A percentile compares a stretch with the other conserved stretches of the same genome.
Evolutionary conservation across 2,329 filamentous ascomycete genomes (phyloP).

Genomic region (Ophidiomyces ophidiicola): DNA sequence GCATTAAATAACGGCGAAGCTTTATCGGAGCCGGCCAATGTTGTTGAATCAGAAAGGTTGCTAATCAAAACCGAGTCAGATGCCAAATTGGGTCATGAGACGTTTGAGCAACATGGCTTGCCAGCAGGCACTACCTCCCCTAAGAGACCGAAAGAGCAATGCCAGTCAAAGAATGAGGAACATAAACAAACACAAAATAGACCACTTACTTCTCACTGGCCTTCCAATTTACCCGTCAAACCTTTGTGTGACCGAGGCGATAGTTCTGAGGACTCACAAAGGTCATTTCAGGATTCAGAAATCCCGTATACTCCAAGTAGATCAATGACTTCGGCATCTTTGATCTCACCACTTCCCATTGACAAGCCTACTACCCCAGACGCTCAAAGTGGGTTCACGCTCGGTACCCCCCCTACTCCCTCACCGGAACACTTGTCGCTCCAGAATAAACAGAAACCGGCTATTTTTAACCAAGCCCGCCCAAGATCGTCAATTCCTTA

Average conservation of each 20-base stretch:
- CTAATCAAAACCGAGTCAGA: not conserved
- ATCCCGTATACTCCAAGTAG: constrained; percentile 23
- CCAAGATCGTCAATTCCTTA: constrained; percentile 76
- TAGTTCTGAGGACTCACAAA: constrained; percentile 16
- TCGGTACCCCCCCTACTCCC: constrained; percentile 11
- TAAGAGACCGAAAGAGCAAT: not conserved
- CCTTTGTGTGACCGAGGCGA: too few relatives aligned
- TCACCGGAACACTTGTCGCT: not conserved
- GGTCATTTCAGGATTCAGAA: constrained; percentile 18
- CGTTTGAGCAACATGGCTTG: not conserved
- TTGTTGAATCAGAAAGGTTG: not conserved
- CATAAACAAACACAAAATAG: too few relatives aligned
- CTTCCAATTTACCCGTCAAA: too few relatives aligned
- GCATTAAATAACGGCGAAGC: not conserved
- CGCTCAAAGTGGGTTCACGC: constrained; percentile 12
- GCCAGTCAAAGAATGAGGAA: not conserved
- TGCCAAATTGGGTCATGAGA: not conserved
- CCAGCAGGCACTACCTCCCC: too few relatives aligned
- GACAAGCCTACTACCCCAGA: constrained; percentile 15
- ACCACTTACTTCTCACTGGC: too few relatives aligned
- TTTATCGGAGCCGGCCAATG: constrained; percentile 1
- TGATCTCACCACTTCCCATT: constrained; percentile 18
- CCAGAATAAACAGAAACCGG: constrained; percentile 11
- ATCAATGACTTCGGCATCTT: constrained; percentile 22
- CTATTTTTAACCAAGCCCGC: constrained; percentile 39